Conservation (phyloP, 148 eudicot species). For the Cornus florida region DNA sequence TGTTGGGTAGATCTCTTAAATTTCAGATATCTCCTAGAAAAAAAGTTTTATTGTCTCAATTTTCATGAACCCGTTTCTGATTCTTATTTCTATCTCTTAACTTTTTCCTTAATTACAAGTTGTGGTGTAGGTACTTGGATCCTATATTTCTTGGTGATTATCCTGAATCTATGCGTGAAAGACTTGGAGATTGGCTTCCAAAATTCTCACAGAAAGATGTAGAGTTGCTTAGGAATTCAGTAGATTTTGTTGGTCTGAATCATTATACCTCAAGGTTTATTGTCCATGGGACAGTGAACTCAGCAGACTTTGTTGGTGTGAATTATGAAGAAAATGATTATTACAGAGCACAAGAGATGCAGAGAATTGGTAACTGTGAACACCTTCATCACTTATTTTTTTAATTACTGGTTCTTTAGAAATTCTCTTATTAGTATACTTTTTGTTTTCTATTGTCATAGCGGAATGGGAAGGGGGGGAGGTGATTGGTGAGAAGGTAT, state of each 20-base stretch:
- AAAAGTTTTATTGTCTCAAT: too few relatives aligned
- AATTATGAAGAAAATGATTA: slow-evolving; percentile 40
- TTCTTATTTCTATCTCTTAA: background rate
- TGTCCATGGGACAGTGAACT: slow-evolving; percentile 29
- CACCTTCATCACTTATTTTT: background rate
- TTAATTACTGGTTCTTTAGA: too few relatives aligned
- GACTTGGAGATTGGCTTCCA: slow-evolving; percentile 64
- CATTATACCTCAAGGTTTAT: slow-evolving; percentile 79
- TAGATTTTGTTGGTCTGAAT: slow-evolving; percentile 77
- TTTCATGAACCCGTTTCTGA: too few relatives aligned
- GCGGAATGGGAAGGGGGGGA: too few relatives aligned
- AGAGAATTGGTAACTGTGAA: slow-evolving; percentile 55
- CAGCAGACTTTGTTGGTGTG: too few relatives aligned
- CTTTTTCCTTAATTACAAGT: slow-evolving; percentile 9
- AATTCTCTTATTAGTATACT: too few relatives aligned
- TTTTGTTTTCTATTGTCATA: too few relatives aligned
- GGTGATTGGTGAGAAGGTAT: too few relatives aligned
- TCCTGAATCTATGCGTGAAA: slow-evolving; percentile 70
- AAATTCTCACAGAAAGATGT: slow-evolving; percentile 58
- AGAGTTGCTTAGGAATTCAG: slow-evolving; percentile 49
- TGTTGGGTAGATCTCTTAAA: too few relatives aligned
- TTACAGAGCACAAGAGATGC: slow-evolving; percentile 56
- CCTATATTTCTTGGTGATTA: slow-evolving; percentile 79
- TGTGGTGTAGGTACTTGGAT: slow-evolving; percentile 60
- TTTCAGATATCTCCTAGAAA: too few relatives aligned